Percentiles rank a stretch among this genome's conserved stretches.
These are phyloP conservation scores for Fusarium scirpi DNA, from an alignment of 2,329 filamentous ascomycete species.

Conservation along the genomic window DNA sequence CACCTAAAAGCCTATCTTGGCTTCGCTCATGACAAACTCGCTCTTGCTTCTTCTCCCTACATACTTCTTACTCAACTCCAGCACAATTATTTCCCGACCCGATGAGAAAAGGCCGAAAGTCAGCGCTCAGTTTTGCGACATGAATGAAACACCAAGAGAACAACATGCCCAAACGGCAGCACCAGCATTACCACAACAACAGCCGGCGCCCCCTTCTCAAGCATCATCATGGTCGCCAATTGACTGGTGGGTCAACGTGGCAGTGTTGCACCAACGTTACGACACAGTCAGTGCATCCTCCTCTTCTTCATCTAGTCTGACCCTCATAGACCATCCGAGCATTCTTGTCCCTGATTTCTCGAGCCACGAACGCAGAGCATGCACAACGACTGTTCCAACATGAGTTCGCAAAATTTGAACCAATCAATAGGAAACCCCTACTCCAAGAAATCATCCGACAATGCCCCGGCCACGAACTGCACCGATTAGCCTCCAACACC, in stretches of 20 bases:
- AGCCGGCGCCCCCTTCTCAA: background rate
- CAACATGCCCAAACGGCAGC: background rate
- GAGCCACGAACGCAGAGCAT: background rate
- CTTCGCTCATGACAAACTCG: background rate
- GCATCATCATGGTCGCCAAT: background rate
- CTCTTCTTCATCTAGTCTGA: background rate
- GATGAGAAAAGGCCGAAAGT: background rate
- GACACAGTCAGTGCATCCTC: background rate
- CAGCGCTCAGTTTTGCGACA: background rate
- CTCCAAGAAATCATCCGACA: background rate
- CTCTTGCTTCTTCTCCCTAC: background rate
- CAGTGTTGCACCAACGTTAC: background rate
- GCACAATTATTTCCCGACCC: background rate
- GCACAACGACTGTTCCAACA: background rate
- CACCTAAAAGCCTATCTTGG: background rate
- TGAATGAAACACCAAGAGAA: background rate
- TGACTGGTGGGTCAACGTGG: background rate
- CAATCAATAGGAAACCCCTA: no score
- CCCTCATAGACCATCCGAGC: background rate
- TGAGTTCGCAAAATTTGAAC: background rate
- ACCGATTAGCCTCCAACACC: background rate
- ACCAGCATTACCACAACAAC: background rate
- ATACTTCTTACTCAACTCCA: background rate
- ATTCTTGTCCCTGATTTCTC: background rate
- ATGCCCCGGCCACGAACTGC: background rate